These are phyloP conservation scores for Agaricales sp. DNA, from an alignment of 1,284 basidiomycete genomes.

Conservation along the genomic window DNA sequence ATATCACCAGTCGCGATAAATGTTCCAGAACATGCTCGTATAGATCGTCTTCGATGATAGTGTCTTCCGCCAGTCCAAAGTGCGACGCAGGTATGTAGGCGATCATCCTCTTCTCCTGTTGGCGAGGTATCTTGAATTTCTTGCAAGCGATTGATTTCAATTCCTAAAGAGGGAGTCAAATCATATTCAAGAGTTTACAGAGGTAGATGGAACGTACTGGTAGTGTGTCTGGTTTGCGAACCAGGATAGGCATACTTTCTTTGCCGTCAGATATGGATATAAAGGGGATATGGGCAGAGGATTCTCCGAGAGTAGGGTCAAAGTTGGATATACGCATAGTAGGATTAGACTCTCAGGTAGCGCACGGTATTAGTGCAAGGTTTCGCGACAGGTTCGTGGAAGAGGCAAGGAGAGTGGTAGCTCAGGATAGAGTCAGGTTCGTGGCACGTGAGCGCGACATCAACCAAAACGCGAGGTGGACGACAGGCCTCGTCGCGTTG, in stretches of 20 bases:
- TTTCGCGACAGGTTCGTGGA: too few relatives aligned
- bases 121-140: background rate
- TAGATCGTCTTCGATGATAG: background rate
- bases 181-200: background rate
- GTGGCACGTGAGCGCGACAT: too few relatives aligned
- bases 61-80: background rate
- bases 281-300: background rate
- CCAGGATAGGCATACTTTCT: background rate
- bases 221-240: background rate
- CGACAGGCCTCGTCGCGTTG: too few relatives aligned
- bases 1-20: background rate
- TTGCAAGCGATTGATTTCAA: background rate
- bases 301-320: background rate
- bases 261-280: background rate
- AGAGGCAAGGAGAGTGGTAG: too few relatives aligned
- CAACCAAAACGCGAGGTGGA: too few relatives aligned
- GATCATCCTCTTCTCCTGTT: background rate
- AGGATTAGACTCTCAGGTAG: too few relatives aligned
- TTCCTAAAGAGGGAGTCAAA: background rate
- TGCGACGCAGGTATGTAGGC: background rate
- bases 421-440: too few relatives aligned
- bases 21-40: background rate
- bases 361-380: too few relatives aligned
- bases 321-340: background rate
- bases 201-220: background rate